Evolutionary conservation across 768 basidiomycete species (phyloP), one percentile per base, ranked within the genome.

Genomic region (Jaapia argillacea): DNA sequence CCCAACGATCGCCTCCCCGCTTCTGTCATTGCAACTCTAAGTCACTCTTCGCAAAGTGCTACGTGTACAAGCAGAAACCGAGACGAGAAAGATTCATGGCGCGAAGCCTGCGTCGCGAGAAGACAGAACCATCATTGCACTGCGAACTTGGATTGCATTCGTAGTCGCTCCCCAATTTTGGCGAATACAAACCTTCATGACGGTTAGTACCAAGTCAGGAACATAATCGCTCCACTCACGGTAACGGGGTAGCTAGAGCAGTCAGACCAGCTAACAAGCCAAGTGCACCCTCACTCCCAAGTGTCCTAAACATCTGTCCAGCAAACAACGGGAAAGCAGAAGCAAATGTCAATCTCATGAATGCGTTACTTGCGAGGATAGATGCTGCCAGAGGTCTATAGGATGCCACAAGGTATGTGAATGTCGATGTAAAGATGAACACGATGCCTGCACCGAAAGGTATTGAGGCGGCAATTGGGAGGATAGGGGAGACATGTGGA

Each of bases 281-380:
- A 0, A 78, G 80, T 1, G 81, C 83, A 0, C 84, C 85, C 0
- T 81, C 81, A 0, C 79, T 77, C 0, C 84, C 81, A 4, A 87
- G 56, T 4, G 59, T 50, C 7, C 57, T 47, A 47, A 72, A 79
- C 74, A 77, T 71, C 24, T 68, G 63, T 1, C 61, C 61, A 1
- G 74, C 72, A 42, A 74, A 76, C 20, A 77, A 54, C 2, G 77
- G 75, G 52, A 77, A 77, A 1, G 59, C 68, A 2, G 65, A 67
- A 0, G 73, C 74, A 45, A 78, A 74, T 0, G 59, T 51, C 7
- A 59, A 66, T 1, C 78, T 57, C 46, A 73, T 47, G 39, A 73
- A 73, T 2, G 61, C 7, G 54, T 91, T 91, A 61, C 79, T 72
- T 0, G 83, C 75, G 54, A 81, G 70, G 0, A 84, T 81, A 36